These are phyloP conservation scores for Aquanectria penicillioides DNA, from an alignment of 2,329 filamentous ascomycete species.

Conservation along the genomic window DNA sequence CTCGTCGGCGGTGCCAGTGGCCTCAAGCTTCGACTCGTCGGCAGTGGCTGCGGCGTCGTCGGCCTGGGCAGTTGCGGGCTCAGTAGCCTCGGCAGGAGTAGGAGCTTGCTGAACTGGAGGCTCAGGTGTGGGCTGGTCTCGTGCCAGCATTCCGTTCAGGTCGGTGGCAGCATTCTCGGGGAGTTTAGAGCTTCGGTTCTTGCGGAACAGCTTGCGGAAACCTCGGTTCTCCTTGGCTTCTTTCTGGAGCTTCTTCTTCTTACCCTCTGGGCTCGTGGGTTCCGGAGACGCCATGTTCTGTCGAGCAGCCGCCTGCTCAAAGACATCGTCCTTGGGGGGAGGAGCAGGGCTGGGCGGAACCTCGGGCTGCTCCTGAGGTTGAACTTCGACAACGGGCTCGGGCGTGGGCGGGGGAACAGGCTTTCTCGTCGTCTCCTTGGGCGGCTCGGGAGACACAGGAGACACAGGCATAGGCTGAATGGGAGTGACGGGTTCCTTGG, in stretches of 20 bases:
- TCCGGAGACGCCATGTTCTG: constrained; percentile 38
- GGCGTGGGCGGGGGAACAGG: constrained; percentile 27
- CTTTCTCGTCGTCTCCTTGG: constrained; percentile 32
- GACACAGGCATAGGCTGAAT: constrained; percentile 34
- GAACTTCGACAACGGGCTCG: constrained; percentile 11
- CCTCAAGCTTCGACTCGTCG: constrained; percentile 14
- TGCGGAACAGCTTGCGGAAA: constrained; percentile 74
- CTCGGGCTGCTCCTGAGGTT: constrained; percentile 17
- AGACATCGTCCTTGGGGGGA: constrained; percentile 39
- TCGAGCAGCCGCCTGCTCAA: constrained; percentile 34
- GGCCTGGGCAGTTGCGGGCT: constrained; percentile 41
- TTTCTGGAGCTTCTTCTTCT: constrained; percentile 62
- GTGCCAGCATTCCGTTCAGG: constrained; percentile 61
- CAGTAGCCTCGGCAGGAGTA: constrained; percentile 40
- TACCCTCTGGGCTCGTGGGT: constrained; percentile 54
- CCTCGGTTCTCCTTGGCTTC: constrained; percentile 59
- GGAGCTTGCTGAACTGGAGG: constrained; percentile 36
- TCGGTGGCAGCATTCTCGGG: constrained; percentile 64
- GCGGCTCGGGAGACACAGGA: constrained; percentile 36
- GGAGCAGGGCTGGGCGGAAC: constrained; percentile 30
- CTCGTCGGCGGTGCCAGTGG: constrained; percentile 30
- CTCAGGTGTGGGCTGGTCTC: constrained; percentile 45
- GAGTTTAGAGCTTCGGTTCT: constrained; percentile 67
- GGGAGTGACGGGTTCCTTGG: constrained; percentile 47
- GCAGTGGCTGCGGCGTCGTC: constrained; percentile 14